Conservation (phyloP, 352 stramenopile genomes). For the Achlya hypogyna region DNA sequence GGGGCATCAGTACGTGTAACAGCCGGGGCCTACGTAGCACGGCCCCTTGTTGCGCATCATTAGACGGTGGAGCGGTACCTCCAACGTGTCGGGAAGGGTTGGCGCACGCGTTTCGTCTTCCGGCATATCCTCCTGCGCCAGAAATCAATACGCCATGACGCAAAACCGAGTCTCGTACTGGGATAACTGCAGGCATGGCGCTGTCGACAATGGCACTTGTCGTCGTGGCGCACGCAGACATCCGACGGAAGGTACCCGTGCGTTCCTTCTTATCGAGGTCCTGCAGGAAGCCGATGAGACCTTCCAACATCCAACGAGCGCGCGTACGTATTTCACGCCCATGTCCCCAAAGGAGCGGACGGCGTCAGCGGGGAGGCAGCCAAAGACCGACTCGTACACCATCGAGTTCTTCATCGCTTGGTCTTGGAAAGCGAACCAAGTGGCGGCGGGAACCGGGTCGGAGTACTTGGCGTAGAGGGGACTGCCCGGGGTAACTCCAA, state of each 20-base stretch:
- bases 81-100: too few relatives aligned
- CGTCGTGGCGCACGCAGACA: background rate
- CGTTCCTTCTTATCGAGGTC: constrained; percentile 4
- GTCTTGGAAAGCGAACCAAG: constrained; percentile 78
- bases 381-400: constrained; percentile 78
- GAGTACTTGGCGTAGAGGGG: constrained; percentile 44
- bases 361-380: constrained; percentile 65
- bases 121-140: too few relatives aligned
- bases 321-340: constrained; percentile 18
- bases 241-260: background rate
- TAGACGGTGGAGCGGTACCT: too few relatives aligned
- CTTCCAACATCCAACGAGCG: background rate
- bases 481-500: constrained; percentile 44
- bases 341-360: constrained; percentile 66
- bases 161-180: too few relatives aligned
- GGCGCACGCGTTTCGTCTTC: too few relatives aligned
- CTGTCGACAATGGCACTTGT: background rate
- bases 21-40: too few relatives aligned
- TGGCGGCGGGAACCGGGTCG: constrained; percentile 48
- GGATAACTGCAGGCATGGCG: too few relatives aligned
- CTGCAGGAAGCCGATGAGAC: background rate
- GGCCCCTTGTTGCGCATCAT: too few relatives aligned
- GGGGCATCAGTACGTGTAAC: too few relatives aligned
- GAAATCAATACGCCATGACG: too few relatives aligned
- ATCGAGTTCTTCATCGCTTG: constrained; percentile 76